phyloP scores from a whole-genome alignment of 768 basidiomycete genomes.

The Brasilioporus rufonigricans region DNA sequence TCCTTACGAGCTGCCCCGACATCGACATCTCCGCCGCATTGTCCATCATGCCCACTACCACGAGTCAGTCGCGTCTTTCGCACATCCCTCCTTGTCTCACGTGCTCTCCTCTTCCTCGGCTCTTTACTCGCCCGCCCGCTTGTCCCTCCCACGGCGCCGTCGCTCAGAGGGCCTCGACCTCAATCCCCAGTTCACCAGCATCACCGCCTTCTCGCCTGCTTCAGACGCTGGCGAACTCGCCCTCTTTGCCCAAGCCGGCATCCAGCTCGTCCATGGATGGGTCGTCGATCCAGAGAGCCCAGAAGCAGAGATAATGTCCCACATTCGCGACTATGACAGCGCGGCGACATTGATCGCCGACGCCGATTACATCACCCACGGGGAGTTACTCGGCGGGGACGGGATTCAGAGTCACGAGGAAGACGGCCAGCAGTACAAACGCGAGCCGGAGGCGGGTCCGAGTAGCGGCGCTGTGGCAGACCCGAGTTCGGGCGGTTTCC shows the following conservation, averaged over 20 bases:
- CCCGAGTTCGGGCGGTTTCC: too few relatives aligned
- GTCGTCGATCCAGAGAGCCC: slow-evolving; percentile 42
- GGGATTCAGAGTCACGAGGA: too few relatives aligned
- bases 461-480: too few relatives aligned
- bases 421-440: not conserved
- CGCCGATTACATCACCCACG: slow-evolving; percentile 71
- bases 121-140: too few relatives aligned
- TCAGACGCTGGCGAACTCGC: slow-evolving; percentile 74
- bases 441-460: not conserved
- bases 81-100: too few relatives aligned
- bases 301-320: slow-evolving; percentile 53
- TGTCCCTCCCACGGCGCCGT: too few relatives aligned
- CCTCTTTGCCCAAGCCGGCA: slow-evolving; percentile 79
- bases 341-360: slow-evolving; percentile 75
- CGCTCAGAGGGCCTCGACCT: slow-evolving; percentile 80
- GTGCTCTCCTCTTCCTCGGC: too few relatives aligned
- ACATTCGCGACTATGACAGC: slow-evolving; percentile 66
- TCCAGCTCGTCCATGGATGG: slow-evolving; percentile 89
- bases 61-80: slow-evolving; percentile 50
- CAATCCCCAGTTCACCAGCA: slow-evolving; percentile 76
- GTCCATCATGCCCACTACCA: slow-evolving; percentile 55
- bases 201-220: slow-evolving; percentile 64
- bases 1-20: slow-evolving; percentile 53
- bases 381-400: slow-evolving; percentile 43
- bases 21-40: slow-evolving; percentile 33